phyloP scores from a whole-genome alignment of 352 stramenopile genomes.

The Pythium rishiriense region DNA sequence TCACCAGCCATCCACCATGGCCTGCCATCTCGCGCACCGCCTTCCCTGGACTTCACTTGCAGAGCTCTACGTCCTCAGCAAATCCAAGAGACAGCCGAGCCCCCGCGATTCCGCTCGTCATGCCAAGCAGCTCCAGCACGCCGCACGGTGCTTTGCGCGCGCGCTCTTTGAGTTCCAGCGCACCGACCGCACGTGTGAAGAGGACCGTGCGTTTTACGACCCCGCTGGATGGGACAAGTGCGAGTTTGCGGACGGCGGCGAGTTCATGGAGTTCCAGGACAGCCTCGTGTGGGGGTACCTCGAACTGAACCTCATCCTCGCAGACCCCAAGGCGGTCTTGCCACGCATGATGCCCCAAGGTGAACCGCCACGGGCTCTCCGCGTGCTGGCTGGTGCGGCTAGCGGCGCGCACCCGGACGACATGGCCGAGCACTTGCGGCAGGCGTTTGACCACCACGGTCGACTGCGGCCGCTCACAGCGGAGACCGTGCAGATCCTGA shows the following conservation, averaged over 20 bases:
- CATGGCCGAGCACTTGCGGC: constrained; percentile 5
- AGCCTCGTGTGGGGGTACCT: constrained; percentile 14
- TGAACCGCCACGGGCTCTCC: neutral
- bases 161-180: neutral
- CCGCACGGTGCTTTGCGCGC: neutral
- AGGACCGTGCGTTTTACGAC: neutral
- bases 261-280: constrained; percentile 1
- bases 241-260: neutral
- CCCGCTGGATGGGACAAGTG: neutral
- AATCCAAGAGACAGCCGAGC: neutral
- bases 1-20: neutral
- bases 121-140: neutral
- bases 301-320: constrained; percentile 24
- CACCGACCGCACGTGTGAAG: neutral
- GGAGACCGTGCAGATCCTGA: constrained; percentile 13
- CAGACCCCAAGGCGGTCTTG: neutral
- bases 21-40: constrained; percentile 3
- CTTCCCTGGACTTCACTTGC: neutral
- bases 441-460: constrained; percentile 11
- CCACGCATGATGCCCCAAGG: constrained; percentile 4
- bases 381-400: constrained; percentile 1
- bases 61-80: neutral
- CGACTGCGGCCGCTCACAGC: constrained; percentile 18
- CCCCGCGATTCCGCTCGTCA: neutral
- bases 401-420: constrained; percentile 12